Conservation (phyloP, 2,329 filamentous ascomycete species). For the Scortechinia acanthostroma region DNA sequence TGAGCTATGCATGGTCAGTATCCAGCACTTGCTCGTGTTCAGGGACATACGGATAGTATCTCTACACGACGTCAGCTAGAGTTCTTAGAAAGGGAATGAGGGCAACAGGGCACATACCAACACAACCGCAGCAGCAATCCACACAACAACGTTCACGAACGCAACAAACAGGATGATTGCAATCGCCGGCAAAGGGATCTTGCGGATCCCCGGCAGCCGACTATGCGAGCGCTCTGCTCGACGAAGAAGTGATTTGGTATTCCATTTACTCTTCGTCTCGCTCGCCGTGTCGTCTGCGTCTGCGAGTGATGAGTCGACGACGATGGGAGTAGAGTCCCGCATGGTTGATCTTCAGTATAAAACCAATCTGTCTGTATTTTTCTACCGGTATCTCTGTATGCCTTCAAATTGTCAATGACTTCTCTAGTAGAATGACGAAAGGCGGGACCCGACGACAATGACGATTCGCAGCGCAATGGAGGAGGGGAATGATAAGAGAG, state of each 20-base stretch:
- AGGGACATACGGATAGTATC: conserved; percentile 5
- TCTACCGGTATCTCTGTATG: no score
- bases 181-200: conserved; percentile 18
- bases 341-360: no score
- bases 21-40: conserved; percentile 4
- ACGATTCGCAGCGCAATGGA: no score
- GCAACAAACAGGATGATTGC: conserved; percentile 41
- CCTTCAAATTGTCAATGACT: no score
- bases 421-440: no score
- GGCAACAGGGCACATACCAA: no score
- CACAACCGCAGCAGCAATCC: conserved; percentile 43
- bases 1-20: conserved; percentile 40
- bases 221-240: neutral
- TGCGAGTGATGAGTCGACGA: no score
- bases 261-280: neutral
- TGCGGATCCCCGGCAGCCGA: neutral
- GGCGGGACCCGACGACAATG: no score
- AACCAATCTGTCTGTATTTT: no score
- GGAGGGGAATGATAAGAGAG: no score
- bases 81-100: conserved; percentile 6
- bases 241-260: neutral
- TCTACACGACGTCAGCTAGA: neutral
- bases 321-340: no score
- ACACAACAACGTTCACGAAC: conserved; percentile 41
- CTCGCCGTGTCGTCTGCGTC: no score